Base-by-base conservation (phyloP, 2,329 filamentous ascomycete genomes). In the Aureobasidium mangrovei region DNA sequence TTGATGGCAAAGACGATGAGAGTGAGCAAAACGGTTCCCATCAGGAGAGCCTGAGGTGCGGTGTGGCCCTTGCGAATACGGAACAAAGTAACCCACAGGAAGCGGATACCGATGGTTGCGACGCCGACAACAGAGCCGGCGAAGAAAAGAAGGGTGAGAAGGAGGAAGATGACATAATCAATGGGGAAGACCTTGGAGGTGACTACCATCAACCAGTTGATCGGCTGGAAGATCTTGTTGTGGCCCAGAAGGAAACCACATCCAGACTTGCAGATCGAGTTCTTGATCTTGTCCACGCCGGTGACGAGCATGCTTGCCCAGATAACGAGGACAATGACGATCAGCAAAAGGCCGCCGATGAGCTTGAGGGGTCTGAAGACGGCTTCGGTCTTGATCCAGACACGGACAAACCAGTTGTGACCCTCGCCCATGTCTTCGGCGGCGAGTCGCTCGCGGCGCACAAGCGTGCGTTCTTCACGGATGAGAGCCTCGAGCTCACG, bases 281-380 rank as follows among this genome's bases (percentile, higher is more conserved):
- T 96, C 69, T 86, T 91, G 35, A 90, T 88, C 74, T 97, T 97
- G 79, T 98, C 93, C 64, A 97, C 90, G 61, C 84, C 86, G 0
- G 91, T 97, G 66, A 97, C 86, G 61, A 97, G 79, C 89, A 98
- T 97, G 9, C 88, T 95, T 7, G 85, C 79, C 79, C 89, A 95
- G 61, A 94, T 79, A 40, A 95, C 61, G 10, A 95, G 70, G 0
- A 88, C 78, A 26, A 95, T 67, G 1, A 89, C 60, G 32, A 96
- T 77, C 2, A 97, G 73, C 0, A 95, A 61, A 46, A 96, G 75
- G 10, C 93, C 93, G 1, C 88, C 86, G 10, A 97, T 69, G 40
- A 97, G 81, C 73, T 95, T 95, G 62, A 98, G 74, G 1, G 93
- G 93, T 6, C 91, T 82, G 70, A 97, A 86, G 36, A 95, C 71